Evolutionary conservation across 1,284 basidiomycete species (phyloP), one percentile per base, ranked within the genome.

Genomic region (Phellinidium pouzarii): DNA sequence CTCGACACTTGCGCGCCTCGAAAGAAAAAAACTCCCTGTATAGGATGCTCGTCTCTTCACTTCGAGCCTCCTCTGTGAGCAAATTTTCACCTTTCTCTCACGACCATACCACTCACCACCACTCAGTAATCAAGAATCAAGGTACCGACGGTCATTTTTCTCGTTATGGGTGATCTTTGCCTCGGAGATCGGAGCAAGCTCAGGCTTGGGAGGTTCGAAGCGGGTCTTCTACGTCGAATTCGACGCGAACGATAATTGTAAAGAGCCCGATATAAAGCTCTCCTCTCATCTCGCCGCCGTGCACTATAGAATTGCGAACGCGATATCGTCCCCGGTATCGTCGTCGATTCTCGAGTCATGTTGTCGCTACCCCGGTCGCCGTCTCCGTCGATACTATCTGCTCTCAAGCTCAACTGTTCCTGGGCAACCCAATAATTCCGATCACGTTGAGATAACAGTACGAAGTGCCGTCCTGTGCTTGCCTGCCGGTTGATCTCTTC

Each of bases 361-460:
- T 19, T 34, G 6, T 23, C 22, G 26, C 29, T 17, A 27, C 1
- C 26, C 14, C 17, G 4, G 29, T 48, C 31, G 31, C n/a, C 19
- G 23, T 48, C 31, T 31, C 37, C 37, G 46, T 36, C 20, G 11
- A n/a, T 9, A 31, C 31, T 37, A 48, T 22, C 14, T 22, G 37
- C 46, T 37, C 46, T 29, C 46, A 11, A 37, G 46, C 19, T 36
- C n/a, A 37, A 8, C 19, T 23, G 46, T 48, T 14, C 46, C 46
- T 48, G 20, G 46, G 31, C 31, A 48, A 36, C 46, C 37, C 46
- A 37, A 34, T 19, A 19, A 37, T 36, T 47, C 12, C 46, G 27
- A 14, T n/a, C 31, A 9, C 46, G 12, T 25, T 8, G 44, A 14
- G 14, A 11, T 14, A 34, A 14, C 31, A 7, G 31, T 34, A 11